phyloP scores from a whole-genome alignment of 2,329 filamentous ascomycete species.

The Neopestalotiopsis rosae region DNA sequence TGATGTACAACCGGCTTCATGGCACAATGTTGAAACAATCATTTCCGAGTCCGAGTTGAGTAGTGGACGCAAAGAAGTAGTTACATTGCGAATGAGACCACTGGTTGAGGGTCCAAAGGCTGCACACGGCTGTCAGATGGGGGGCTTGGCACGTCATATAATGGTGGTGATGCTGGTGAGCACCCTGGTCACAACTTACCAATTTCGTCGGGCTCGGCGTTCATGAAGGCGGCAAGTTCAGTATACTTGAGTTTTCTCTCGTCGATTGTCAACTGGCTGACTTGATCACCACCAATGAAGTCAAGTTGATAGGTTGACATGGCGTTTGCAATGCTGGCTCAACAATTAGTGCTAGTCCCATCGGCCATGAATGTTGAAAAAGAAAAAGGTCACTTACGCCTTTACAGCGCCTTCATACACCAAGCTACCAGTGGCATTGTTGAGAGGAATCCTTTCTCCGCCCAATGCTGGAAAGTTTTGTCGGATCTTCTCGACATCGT shows the following conservation, averaged over 20 bases:
- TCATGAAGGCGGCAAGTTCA: conserved; percentile 6
- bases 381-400: background rate
- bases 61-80: conserved; percentile 49
- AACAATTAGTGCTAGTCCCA: background rate
- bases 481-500: conserved; percentile 11
- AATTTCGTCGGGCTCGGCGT: conserved; percentile 8
- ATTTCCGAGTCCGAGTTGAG: conserved; percentile 67
- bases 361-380: background rate
- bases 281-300: conserved; percentile 1
- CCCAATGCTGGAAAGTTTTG: conserved; percentile 11
- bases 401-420: conserved; percentile 8
- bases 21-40: conserved; percentile 73
- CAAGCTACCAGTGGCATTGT: conserved; percentile 11
- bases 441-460: conserved; percentile 12
- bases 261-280: background rate
- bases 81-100: conserved; percentile 76
- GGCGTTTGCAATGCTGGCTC: conserved; percentile 7
- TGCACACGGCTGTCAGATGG: conserved; percentile 3
- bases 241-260: background rate
- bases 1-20: conserved; percentile 77
- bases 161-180: background rate
- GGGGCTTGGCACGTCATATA: background rate
- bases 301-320: conserved; percentile 14
- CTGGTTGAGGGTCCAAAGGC: conserved; percentile 77
- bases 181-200: background rate